Base-by-base conservation (phyloP, 2,329 filamentous ascomycete species). In the Xenoacremonium recifei region DNA sequence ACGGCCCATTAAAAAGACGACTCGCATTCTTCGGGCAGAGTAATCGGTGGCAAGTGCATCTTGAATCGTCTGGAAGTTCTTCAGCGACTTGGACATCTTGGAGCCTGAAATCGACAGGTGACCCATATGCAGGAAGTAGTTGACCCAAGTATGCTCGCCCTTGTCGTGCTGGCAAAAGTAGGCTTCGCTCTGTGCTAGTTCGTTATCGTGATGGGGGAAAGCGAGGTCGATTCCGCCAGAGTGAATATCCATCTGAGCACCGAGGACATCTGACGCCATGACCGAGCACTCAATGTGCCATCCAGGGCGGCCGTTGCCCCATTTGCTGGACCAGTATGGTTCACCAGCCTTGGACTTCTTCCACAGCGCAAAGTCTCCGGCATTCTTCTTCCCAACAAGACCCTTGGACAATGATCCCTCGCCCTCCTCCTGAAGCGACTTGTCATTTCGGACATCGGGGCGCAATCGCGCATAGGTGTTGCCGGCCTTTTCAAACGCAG, bases 261-360 rank as follows among this genome's bases (percentile, higher is more conserved):
- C 91, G 2, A 97, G 71, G n/a, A 90, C 79, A 50, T 91, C 88
- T 3, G 87, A 92, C 1, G 91, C 90, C 92, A 97, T 96, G 13
- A 90, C 90, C 2, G 86, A 91, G 80, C 92, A 96, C 70, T 96
- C 91, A 58, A 96, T 96, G 61, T 96, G 92, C 92, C 92, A 97
- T 15, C 92, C 92, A 1, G 92, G 92, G 33, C 92, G 77, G 4
- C 91, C 91, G 42, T 83, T 76, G 4, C 92, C 90, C 91, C 92
- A 97, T 4, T 83, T 82, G 54, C 87, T 93, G 5, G 82, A 75
- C 92, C 92, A 97, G 51, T 81, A 87, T 1, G 92, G 92, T 72
- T 97, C 92, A 32, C 92, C 92, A 12, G 88, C 81, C 68, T 95
- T 96, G 2, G 86, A 91, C 40, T 85, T 83, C 65, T 97, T 97